These are phyloP conservation scores for Cryptosporidium sp. DNA, from an alignment of 169 alveolate genomes.

Conservation along the genomic window DNA sequence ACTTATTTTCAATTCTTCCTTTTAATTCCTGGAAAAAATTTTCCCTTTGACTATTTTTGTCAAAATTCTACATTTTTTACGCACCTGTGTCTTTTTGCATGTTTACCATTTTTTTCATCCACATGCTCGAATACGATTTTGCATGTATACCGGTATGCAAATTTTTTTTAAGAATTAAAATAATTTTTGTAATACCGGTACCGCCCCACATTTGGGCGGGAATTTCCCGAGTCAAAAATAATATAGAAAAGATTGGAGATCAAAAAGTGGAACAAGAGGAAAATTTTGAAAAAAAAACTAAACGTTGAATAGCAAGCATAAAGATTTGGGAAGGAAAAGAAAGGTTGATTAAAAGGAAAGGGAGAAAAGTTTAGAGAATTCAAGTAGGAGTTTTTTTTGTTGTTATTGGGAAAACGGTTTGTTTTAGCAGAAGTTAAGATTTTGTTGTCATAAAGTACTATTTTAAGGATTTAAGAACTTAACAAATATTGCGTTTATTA, in stretches of 20 bases:
- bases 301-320: background rate
- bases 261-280: background rate
- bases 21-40: background rate
- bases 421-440: background rate
- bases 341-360: background rate
- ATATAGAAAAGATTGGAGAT: background rate
- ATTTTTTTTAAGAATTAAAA: background rate
- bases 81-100: slow-evolving; percentile 14
- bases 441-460: background rate
- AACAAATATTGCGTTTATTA: background rate
- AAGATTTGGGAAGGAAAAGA: background rate
- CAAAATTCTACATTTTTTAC: slow-evolving; percentile 10
- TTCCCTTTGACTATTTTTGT: slow-evolving; percentile 7
- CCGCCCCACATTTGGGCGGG: slow-evolving; percentile 41
- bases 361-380: background rate
- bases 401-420: background rate
- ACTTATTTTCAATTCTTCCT: background rate
- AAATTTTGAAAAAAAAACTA: no score
- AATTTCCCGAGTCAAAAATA: background rate
- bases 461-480: background rate
- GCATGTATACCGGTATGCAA: slow-evolving; percentile 27
- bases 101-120: slow-evolving; percentile 17
- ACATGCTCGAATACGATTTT: slow-evolving; percentile 11
- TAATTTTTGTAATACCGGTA: background rate
- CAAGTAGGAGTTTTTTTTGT: background rate